These are phyloP conservation scores for Wickerhamiella sergipiensis DNA, from an alignment of 805 yeast species.

Conservation along the genomic window DNA sequence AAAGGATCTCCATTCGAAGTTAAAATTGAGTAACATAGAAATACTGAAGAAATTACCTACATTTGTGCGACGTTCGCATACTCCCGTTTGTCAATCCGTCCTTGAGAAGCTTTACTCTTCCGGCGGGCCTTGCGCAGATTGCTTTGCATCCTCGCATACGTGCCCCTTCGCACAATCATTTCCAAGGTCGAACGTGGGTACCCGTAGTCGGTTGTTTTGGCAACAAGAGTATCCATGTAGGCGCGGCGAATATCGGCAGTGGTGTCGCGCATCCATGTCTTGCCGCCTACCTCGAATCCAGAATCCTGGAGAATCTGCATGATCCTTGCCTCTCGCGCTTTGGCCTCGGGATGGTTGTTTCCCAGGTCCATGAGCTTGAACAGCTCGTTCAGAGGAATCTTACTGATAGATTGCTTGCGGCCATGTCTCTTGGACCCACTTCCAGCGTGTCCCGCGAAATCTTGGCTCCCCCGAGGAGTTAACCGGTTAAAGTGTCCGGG, in stretches of 20 bases:
- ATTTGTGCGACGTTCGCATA: neutral
- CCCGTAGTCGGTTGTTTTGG: constrained; percentile 36
- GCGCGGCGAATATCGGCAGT: constrained; percentile 35
- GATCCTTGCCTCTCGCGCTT: constrained; percentile 26
- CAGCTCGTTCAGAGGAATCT: constrained; percentile 27
- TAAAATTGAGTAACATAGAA: neutral
- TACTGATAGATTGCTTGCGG: constrained; percentile 23
- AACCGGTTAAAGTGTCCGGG: neutral
- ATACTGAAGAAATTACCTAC: neutral
- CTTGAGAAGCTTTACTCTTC: neutral
- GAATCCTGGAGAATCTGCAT: constrained; percentile 32
- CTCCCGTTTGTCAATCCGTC: neutral
- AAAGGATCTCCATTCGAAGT: neutral
- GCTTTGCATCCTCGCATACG: constrained; percentile 33
- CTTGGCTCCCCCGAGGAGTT: neutral
- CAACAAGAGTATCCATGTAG: constrained; percentile 36
- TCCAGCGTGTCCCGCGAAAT: neutral
- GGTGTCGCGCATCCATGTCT: constrained; percentile 79
- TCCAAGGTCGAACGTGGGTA: constrained; percentile 46
- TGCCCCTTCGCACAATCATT: constrained; percentile 65
- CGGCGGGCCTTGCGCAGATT: constrained; percentile 13
- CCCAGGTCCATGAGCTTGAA: constrained; percentile 27
- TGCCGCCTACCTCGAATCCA: constrained; percentile 60
- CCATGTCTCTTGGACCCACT: neutral
- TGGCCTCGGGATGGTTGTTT: constrained; percentile 26